Percentiles rank a stretch among this genome's conserved stretches.
phyloP scores from a whole-genome alignment of 1,139 yeast genomes.

The Blastobotrys serpentis region DNA sequence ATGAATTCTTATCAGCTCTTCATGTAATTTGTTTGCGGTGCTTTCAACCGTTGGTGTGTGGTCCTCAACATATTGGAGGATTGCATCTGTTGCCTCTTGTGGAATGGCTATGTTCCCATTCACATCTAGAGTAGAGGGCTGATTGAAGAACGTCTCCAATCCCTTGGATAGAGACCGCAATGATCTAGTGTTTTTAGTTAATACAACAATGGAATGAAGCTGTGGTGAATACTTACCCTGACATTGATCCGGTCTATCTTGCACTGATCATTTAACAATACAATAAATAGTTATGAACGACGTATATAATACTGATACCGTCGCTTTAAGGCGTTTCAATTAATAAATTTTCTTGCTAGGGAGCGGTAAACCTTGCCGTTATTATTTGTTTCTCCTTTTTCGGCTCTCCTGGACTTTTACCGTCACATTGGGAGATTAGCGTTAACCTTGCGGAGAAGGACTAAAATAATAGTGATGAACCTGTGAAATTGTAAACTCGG shows the following conservation, averaged over 20 bases:
- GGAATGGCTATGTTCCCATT: slow-evolving; percentile 18
- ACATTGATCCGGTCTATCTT: background rate
- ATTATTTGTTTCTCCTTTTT: too few relatives aligned
- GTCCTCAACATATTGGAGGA: slow-evolving; percentile 36
- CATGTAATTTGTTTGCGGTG: slow-evolving; percentile 45
- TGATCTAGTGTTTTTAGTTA: slow-evolving; percentile 21
- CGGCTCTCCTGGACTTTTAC: too few relatives aligned
- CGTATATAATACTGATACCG: background rate
- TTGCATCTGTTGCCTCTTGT: slow-evolving; percentile 21
- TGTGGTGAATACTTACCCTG: slow-evolving; percentile 9
- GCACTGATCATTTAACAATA: background rate
- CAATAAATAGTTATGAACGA: background rate
- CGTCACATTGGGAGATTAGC: too few relatives aligned
- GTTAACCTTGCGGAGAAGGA: too few relatives aligned
- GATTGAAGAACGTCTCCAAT: slow-evolving; percentile 23
- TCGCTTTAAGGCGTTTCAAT: background rate
- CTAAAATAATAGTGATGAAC: too few relatives aligned
- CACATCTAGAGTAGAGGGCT: slow-evolving; percentile 8
- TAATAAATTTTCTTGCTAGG: too few relatives aligned
- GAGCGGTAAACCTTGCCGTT: too few relatives aligned
- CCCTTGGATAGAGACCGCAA: slow-evolving; percentile 25
- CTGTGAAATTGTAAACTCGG: too few relatives aligned
- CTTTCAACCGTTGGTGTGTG: slow-evolving; percentile 45
- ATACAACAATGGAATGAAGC: background rate
- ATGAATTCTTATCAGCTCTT: slow-evolving; percentile 50